A percentile compares a stretch with the other conserved stretches of the same genome.
Evolutionary conservation across 768 basidiomycete genomes (phyloP).

Genomic region (Hypsizygus marmoreus): DNA sequence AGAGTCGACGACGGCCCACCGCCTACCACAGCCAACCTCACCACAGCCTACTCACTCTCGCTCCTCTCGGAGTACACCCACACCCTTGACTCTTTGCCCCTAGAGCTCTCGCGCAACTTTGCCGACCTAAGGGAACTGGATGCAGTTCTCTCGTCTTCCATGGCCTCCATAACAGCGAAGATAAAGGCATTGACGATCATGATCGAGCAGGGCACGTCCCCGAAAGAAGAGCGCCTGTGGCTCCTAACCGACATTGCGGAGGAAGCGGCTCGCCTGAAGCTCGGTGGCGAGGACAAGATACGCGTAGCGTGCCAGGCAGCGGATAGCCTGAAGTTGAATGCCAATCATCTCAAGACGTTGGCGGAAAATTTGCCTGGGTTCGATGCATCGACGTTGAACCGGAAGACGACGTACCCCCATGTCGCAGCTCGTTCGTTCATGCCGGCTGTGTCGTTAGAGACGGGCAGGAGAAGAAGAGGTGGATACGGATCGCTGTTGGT

Average conservation of each 20-base stretch:
- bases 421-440: constrained; percentile 69
- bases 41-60: constrained; percentile 61
- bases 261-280: constrained; percentile 86
- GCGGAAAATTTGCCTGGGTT: constrained; percentile 66
- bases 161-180: constrained; percentile 78
- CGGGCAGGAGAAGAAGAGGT: constrained; percentile 62
- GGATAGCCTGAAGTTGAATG: constrained; percentile 77
- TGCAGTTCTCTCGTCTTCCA: constrained; percentile 91
- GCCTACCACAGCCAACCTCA: constrained; percentile 29
- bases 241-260: constrained; percentile 93
- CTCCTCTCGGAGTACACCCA: constrained; percentile 86
- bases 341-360: constrained; percentile 60
- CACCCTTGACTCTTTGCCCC: constrained; percentile 89
- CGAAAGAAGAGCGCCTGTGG: constrained; percentile 77
- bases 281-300: constrained; percentile 98
- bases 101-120: constrained; percentile 92
- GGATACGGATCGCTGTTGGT: constrained; percentile 57
- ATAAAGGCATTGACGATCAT: constrained; percentile 73
- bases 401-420: constrained; percentile 76
- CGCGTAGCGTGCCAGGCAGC: constrained; percentile 90
- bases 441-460: constrained; percentile 61
- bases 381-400: constrained; percentile 54
- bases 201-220: constrained; percentile 63
- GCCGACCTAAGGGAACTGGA: constrained; percentile 98
- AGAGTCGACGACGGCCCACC: constrained; percentile 25